Evolutionary conservation across 2,329 filamentous ascomycete genomes (phyloP), one percentile per base, ranked within the genome.

Genomic region (Ilyonectria destructans): DNA sequence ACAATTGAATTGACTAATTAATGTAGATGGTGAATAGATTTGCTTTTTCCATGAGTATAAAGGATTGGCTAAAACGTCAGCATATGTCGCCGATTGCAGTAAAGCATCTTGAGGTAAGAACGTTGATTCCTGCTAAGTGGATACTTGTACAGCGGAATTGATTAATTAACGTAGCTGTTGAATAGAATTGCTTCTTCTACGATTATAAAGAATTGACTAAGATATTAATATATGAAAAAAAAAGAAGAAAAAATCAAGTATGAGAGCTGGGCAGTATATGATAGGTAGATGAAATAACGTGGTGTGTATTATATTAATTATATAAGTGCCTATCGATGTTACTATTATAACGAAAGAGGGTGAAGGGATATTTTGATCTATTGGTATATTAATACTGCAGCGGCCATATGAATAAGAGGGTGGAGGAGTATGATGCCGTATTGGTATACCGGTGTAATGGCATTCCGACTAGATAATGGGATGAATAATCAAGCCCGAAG

Each of bases 271-370:
- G 23, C 23, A 23, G 2, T 23, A 23, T 23, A 23, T 23, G 3
- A 23, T 23, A 23, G 23, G 23, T 23, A 23, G 23, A 23, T 23
- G 23, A 23, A 23, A 23, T 23, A 23, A 23, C 23, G 23, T 23
- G 23, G 23, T 49, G 12, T 49, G 6, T 49, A 49, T 49, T 49
- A 49, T 49, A 15, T 49, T 12, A 49, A 49, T 49, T 23, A 49
- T 19, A 23, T 49, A 35, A 35, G 46, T 49, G 15, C 7, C 46
- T 19, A 23, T 49, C 8, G 29, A 31, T 59, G 13, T 59, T 59
- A 59, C 29, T n/a, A 59, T 59, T 59, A 51, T n/a, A 59, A 59
- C 6, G 57, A 59, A 59, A 59, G 56, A 21, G 56, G 56, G 56
- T 58, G 17, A 58, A 58, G 56, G 43, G 23, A 23, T 23, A 23